Evolutionary conservation across 1,284 basidiomycete genomes (phyloP).

Genomic region (Trametes versicolor): DNA sequence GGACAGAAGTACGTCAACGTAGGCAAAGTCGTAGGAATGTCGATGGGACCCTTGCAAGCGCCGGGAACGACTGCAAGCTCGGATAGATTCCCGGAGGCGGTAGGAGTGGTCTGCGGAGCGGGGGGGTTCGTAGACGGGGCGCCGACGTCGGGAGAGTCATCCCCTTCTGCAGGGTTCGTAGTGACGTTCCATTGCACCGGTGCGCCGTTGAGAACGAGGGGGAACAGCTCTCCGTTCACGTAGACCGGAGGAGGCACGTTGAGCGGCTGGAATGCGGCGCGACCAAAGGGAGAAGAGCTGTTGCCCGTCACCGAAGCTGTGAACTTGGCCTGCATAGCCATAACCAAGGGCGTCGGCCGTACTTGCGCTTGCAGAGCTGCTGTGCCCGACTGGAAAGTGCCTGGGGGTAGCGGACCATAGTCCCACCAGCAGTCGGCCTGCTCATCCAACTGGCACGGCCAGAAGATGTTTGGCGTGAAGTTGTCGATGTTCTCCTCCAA

Average conservation of each 20-base stretch:
- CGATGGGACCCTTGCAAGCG: neutral
- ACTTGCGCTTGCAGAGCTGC: too few species aligned
- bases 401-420: constrained; percentile 13
- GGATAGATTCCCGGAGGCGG: neutral
- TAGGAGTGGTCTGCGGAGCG: neutral
- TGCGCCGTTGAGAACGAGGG: constrained; percentile 13
- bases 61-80: constrained; percentile 11
- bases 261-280: constrained; percentile 9
- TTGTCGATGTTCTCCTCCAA: constrained; percentile 17
- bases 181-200: constrained; percentile 2
- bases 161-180: neutral
- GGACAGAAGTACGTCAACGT: constrained; percentile 21
- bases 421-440: constrained; percentile 24
- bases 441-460: constrained; percentile 22
- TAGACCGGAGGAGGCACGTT: constrained; percentile 20
- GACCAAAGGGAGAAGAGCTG: constrained; percentile 8
- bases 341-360: neutral
- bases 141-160: neutral
- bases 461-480: constrained; percentile 20
- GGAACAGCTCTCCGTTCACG: constrained; percentile 14
- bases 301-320: neutral
- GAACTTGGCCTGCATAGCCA: neutral
- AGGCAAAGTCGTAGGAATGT: constrained; percentile 12
- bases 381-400: neutral
- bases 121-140: neutral